Conservation (phyloP, 305 asterid genomes). For the Solanum hybrid region DNA sequence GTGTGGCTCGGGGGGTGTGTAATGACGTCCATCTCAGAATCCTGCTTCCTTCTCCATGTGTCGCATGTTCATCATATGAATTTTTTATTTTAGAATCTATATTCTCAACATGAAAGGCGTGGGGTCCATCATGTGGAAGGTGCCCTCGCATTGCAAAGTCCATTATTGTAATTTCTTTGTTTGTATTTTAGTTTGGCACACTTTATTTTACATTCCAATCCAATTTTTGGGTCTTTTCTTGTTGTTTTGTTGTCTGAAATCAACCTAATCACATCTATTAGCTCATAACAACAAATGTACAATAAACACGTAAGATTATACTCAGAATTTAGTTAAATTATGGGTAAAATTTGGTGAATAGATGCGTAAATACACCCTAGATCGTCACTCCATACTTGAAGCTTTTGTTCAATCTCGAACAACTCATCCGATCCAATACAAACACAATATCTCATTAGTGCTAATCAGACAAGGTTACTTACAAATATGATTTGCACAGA, state of each 20-base stretch:
- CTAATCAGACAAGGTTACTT: background rate
- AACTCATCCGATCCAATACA: background rate
- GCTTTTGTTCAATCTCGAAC: background rate
- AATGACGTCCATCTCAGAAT: no score
- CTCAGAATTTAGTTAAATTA: background rate
- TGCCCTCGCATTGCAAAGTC: background rate
- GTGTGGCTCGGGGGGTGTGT: no score
- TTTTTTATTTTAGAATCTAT: background rate
- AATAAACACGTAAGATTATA: background rate
- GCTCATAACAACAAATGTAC: background rate
- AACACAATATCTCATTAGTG: background rate
- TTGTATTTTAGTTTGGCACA: background rate
- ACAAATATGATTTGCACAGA: background rate
- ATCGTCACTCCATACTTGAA: background rate
- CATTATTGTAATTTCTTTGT: background rate
- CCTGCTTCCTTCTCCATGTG: no score
- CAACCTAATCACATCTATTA: background rate
- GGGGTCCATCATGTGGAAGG: background rate
- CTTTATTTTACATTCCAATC: background rate
- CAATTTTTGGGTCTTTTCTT: background rate
- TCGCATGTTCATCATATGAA: background rate
- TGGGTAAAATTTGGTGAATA: background rate
- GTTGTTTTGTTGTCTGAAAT: background rate
- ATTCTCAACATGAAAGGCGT: background rate
- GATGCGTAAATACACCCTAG: background rate